Base-by-base conservation (phyloP, 495 filamentous ascomycete genomes). In the Podospora pseudopauciseta region DNA sequence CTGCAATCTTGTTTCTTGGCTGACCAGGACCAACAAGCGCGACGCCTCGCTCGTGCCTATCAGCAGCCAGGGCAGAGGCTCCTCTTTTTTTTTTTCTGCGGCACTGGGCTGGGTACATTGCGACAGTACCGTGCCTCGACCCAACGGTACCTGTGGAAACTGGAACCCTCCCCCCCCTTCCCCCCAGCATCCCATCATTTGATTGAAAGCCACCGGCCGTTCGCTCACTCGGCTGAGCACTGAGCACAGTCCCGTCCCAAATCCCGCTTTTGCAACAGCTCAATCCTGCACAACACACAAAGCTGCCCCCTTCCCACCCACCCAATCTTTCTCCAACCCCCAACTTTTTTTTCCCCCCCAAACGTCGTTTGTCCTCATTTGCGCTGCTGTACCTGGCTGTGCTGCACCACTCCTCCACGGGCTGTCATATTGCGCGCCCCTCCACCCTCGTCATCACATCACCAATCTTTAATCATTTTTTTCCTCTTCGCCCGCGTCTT, bases 401-500 rank as follows among this genome's bases (percentile, higher is more conserved):
- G 70, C 19, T 27, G 19, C 60, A 28, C 68, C 72, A 71, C 69
- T 64, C 72, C 39, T 49, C 39, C 39, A 49, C 70, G 69, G 69
- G 63, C 71, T 68, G 65, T 71, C 68, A 67, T 71, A 72, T 72
- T 68, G 69, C 68, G 68, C 72, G 64, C 63, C 71, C 67, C 81
- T 82, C 71, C 80, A 81, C 5, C 5, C 39, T 49, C 78, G 75
- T 72, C 76, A 76, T 79, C 67, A 77, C 78, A 76, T 73, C 77
- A 76, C 79, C 68, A 77, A 77, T 67, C 59, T 68, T 60, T 23
- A 23, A 23, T 23, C 23, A 23, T 57, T 57, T 73, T 68, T 68
- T 64, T 68, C 34, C 53, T 73, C 67, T 68, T 64, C 66, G 32
- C 34, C 39, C 39, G 13, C 39, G 39, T 49, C 39, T 49, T 71